Evolutionary conservation across 2,329 filamentous ascomycete species (phyloP).

Genomic region (Pestalotiopsis sp.): DNA sequence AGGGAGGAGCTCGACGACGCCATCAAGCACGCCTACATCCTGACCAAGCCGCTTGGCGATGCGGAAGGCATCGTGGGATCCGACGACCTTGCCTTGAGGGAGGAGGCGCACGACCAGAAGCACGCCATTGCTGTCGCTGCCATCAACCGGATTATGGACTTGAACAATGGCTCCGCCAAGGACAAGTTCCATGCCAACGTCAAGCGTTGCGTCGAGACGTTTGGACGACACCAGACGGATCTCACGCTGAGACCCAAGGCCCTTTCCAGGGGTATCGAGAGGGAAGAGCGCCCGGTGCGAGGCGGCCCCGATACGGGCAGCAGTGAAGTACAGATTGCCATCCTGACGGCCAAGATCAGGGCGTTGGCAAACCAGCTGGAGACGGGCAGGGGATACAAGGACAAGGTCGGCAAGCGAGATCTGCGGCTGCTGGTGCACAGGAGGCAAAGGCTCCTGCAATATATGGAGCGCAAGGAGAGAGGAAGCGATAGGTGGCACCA

Average conservation of each 20-base stretch:
- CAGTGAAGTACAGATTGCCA: conserved; percentile 96
- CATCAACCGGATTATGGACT: conserved; percentile 75
- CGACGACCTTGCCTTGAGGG: conserved; percentile 34
- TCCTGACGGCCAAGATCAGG: conserved; percentile 92
- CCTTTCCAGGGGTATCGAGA: conserved; percentile 44
- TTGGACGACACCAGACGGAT: conserved; percentile 92
- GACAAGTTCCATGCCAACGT: conserved; percentile 84
- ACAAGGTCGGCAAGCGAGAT: conserved; percentile 95
- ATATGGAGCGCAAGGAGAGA: conserved; percentile 86
- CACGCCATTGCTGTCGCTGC: conserved; percentile 75
- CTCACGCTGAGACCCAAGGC: conserved; percentile 65
- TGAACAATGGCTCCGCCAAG: conserved; percentile 77
- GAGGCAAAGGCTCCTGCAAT: conserved; percentile 84
- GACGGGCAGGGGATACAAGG: conserved; percentile 70
- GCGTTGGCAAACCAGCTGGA: conserved; percentile 75
- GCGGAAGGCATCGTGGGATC: conserved; percentile 44
- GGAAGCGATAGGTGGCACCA: conserved; percentile 90
- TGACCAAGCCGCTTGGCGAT: conserved; percentile 61
- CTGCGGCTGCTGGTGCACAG: conserved; percentile 83
- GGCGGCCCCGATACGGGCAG: conserved; percentile 93
- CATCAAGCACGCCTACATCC: conserved; percentile 66
- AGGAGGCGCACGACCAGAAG: conserved; percentile 49
- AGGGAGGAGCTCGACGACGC: conserved; percentile 68
- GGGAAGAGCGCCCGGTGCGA: conserved; percentile 52
- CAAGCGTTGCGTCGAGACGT: conserved; percentile 80